These are phyloP conservation scores for Chaetomiaceae sp. DNA, from an alignment of 2,329 filamentous ascomycete genomes.

Conservation along the genomic window DNA sequence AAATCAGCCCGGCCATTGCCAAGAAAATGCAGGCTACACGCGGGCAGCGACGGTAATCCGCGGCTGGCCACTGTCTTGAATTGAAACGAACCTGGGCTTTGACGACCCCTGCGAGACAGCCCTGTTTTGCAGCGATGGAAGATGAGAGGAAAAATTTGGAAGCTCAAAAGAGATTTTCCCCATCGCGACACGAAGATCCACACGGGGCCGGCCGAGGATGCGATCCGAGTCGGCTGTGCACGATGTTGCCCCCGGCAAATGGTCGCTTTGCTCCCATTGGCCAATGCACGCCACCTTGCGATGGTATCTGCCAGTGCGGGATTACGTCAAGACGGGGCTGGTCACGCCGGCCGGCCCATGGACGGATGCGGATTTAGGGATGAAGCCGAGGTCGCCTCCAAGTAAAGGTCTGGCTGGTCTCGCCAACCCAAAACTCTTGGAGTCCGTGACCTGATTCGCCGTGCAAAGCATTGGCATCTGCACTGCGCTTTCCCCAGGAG, in stretches of 20 bases:
- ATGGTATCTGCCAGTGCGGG: neutral
- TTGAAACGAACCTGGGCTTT: neutral
- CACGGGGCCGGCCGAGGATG: neutral
- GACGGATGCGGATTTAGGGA: neutral
- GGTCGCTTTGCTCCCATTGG: no score
- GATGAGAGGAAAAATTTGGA: neutral
- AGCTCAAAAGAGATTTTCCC: slow-evolving; percentile 8
- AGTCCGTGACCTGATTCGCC: no score
- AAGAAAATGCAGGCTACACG: slow-evolving; percentile 2
- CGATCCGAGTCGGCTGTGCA: no score
- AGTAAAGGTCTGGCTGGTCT: no score
- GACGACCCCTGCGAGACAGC: neutral
- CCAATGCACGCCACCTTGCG: neutral
- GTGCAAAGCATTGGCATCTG: no score
- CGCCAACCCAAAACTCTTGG: no score
- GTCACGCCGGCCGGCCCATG: neutral
- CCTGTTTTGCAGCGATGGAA: slow-evolving; percentile 8
- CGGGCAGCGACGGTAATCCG: slow-evolving; percentile 10
- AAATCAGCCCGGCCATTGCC: no score
- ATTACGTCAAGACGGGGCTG: neutral
- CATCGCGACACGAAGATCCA: neutral
- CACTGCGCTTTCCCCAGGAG: no score
- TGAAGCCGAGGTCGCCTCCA: no score
- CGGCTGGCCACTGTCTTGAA: neutral
- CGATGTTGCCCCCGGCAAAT: no score